Base-by-base conservation (phyloP, 106 monocot species). In the Chionographis japonica region DNA sequence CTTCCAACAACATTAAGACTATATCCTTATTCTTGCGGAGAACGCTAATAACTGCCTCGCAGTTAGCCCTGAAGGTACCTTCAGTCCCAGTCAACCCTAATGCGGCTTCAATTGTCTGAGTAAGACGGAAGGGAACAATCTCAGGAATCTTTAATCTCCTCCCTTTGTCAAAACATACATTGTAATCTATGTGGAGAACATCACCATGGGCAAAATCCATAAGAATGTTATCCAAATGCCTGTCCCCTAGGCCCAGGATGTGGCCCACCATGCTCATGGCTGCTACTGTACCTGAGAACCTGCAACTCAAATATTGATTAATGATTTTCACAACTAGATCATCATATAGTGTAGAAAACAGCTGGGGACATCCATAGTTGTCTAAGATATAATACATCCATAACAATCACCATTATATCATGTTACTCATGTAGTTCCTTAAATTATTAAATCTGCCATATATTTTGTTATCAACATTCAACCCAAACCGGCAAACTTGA, bases 261-360 rank as follows among this genome's bases (percentile, higher is more conserved):
- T 98, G 86, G 58, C 97, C 97, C 57, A 98, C 73, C 72, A 98
- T 98, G 79, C 97, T 92, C 97, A 98, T 98, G 63, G 78, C 87
- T 67, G 92, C 92, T 65, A 93, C 85, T 70, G 81, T 93, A 68
- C 77, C 71, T 83, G 89, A 92, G 60, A 98, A 98, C 81, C 97
- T 98, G 82, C 62, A 80, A 72, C 42, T 50, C 4, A 74, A 67
- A 74, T 5, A 53, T 61, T 40, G 12, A 27, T 72, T 6, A 20
- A 18, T 17, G 2, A 19, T 40, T 36, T 14, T 53, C 13, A 53
- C 12, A 55, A 50, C 13, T 55, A 4, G 20, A 54, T 14, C 40
- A 55, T 63, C 18, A 64, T 40, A 55, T 52, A 55, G 41, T 55
- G 20, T 3, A 20, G 19, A 40, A 17, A 49, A 40, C 27, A 27